These are phyloP conservation scores for Pholiota conissans DNA, from an alignment of 768 basidiomycete genomes.

Conservation along the genomic window DNA sequence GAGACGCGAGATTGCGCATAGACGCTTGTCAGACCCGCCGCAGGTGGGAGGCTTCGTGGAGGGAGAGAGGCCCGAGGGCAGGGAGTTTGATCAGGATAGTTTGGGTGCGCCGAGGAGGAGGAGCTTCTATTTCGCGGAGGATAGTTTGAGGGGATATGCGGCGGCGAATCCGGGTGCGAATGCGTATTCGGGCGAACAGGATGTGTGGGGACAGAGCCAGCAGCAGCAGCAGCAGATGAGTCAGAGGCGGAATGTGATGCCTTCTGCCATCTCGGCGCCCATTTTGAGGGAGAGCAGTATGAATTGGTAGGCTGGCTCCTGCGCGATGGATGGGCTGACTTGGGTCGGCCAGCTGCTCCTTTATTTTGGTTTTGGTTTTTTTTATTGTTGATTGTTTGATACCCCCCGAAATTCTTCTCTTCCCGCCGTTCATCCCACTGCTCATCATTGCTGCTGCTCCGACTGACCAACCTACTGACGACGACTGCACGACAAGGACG, in stretches of 20 bases:
- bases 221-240: conserved; percentile 39
- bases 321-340: too few species aligned
- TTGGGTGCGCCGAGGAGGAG: conserved; percentile 70
- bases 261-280: conserved; percentile 73
- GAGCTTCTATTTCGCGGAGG: conserved; percentile 88
- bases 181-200: conserved; percentile 9
- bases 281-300: conserved; percentile 80
- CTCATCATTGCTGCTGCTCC: too few species aligned
- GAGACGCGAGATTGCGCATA: conserved; percentile 68
- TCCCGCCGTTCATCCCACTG: too few species aligned
- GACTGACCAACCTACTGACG: too few species aligned
- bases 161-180: conserved; percentile 26
- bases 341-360: too few species aligned
- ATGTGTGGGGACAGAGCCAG: conserved; percentile 5
- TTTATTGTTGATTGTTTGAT: too few species aligned
- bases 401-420: too few species aligned
- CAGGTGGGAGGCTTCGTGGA: conserved; percentile 24
- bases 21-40: conserved; percentile 64
- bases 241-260: conserved; percentile 58
- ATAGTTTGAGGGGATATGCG: conserved; percentile 67
- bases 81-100: conserved; percentile 77
- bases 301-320: conserved; percentile 62
- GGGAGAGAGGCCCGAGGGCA: conserved; percentile 60
- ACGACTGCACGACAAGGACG: too few species aligned
- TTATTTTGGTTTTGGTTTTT: too few species aligned